A percentile compares a stretch with the other conserved stretches of the same genome.
Conservation (phyloP, 2,329 filamentous ascomycete species). For the Helotiales sp. region DNA sequence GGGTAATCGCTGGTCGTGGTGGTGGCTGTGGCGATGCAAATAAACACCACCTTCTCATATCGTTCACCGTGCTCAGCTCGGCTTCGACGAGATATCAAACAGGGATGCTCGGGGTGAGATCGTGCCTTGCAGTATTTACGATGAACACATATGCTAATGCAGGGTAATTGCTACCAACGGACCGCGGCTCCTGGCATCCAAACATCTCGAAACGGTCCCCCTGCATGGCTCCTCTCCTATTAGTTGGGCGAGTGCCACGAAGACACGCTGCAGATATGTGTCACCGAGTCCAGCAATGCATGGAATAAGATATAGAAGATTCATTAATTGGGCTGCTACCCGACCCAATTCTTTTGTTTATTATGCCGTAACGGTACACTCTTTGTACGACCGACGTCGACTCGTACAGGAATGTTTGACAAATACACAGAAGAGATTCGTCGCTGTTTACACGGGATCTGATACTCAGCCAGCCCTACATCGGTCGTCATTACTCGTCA, state of each 20-base stretch:
- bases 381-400: not conserved
- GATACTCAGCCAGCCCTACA: not conserved
- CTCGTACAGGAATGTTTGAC: not conserved
- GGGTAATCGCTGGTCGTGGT: not conserved
- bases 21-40: not conserved
- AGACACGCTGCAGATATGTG: not conserved
- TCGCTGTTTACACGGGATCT: not conserved
- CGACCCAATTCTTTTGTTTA: not conserved
- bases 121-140: slow-evolving; percentile 7
- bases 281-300: not conserved
- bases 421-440: not conserved
- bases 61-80: not conserved
- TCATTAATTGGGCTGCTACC: not conserved
- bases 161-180: not conserved
- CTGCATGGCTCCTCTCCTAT: slow-evolving; percentile 1
- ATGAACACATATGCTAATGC: slow-evolving; percentile 2
- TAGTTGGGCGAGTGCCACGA: slow-evolving; percentile 4
- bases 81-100: not conserved
- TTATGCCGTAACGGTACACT: not conserved
- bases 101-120: slow-evolving; percentile 5
- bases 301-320: not conserved
- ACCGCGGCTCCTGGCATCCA: not conserved
- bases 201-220: slow-evolving; percentile 1
- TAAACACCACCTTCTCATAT: not conserved
- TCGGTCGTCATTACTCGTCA: not conserved